These are phyloP conservation scores for Sungouiella blattae DNA, from an alignment of 805 yeast species.

Conservation along the genomic window DNA sequence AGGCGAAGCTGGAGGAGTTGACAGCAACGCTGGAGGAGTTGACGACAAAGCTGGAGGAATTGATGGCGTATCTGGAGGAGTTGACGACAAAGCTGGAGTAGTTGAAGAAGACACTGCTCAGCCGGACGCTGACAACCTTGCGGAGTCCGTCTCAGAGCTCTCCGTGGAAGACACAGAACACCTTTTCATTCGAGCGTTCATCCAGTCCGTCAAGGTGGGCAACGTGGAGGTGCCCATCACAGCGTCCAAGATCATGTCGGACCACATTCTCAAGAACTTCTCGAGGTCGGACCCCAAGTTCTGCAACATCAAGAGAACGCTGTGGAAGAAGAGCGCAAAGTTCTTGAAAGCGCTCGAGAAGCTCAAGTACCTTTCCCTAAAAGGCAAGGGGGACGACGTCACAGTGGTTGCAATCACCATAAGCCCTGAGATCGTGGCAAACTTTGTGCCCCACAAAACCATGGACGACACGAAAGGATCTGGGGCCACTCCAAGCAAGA, in stretches of 20 bases:
- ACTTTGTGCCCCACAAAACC: slow-evolving; percentile 62
- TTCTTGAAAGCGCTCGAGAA: slow-evolving; percentile 86
- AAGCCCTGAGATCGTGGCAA: slow-evolving; percentile 39
- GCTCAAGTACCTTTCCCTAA: slow-evolving; percentile 58
- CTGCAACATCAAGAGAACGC: slow-evolving; percentile 69
- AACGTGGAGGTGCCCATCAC: slow-evolving; percentile 60
- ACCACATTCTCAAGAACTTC: slow-evolving; percentile 64
- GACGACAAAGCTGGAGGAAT: slow-evolving; percentile 16
- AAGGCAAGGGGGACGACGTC: slow-evolving; percentile 85
- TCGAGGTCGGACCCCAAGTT: slow-evolving; percentile 56
- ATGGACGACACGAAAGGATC: slow-evolving; percentile 19
- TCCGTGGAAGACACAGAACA: slow-evolving; percentile 67
- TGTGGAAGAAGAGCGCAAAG: slow-evolving; percentile 88
- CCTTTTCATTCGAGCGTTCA: slow-evolving; percentile 65
- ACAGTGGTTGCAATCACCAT: slow-evolving; percentile 33
- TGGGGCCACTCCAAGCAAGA: slow-evolving; percentile 21
- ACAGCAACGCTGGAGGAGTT: slow-evolving; percentile 14
- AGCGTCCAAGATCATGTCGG: slow-evolving; percentile 73
- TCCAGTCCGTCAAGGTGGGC: slow-evolving; percentile 62
- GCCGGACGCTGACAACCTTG: slow-evolving; percentile 15
- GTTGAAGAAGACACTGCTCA: slow-evolving; percentile 1
- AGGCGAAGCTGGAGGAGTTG: not conserved
- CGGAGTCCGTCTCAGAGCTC: slow-evolving; percentile 39
- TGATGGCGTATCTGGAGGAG: slow-evolving; percentile 1
- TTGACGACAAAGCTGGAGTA: not conserved